Conservation (phyloP, 176 grass and related monocot genomes). For the Elymus sibiricus region DNA sequence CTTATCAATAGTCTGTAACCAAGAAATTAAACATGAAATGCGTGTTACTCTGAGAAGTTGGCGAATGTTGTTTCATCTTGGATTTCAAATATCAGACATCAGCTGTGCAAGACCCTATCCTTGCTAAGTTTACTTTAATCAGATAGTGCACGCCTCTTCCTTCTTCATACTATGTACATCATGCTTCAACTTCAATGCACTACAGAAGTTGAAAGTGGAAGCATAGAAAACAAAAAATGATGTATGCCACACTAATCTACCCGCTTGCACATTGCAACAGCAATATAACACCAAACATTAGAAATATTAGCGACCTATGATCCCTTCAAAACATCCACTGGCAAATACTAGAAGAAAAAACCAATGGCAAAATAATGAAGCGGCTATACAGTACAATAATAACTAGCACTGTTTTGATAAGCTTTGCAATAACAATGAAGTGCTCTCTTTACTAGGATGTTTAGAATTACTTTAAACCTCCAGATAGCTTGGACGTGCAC, state of each 20-base stretch:
- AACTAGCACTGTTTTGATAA: conserved; percentile 17
- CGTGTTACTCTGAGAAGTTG: conserved; percentile 24
- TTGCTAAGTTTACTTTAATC: conserved; percentile 14
- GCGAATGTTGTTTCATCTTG: conserved; percentile 3
- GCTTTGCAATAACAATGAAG: not conserved
- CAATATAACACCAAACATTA: conserved; percentile 10
- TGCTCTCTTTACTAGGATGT: not conserved
- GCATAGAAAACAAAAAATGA: conserved; percentile 1
- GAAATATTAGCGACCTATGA: not conserved
- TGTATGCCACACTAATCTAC: not conserved
- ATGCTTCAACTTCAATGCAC: conserved; percentile 8
- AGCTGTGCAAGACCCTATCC: conserved; percentile 10
- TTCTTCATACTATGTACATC: conserved; percentile 7
- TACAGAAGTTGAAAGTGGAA: conserved; percentile 1
- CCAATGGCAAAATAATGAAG: not conserved
- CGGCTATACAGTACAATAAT: not conserved
- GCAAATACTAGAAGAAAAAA: not conserved
- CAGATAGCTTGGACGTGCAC: not conserved
- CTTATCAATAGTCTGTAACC: conserved; percentile 73
- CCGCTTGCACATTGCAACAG: not conserved
- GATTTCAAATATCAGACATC: conserved; percentile 20
- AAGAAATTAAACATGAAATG: conserved; percentile 53
- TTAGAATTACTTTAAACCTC: conserved; percentile 12
- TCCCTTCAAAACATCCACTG: conserved; percentile 11
- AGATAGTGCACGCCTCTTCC: conserved; percentile 11